Evolutionary conservation across 2,329 filamentous ascomycete species (phyloP), one percentile per base, ranked within the genome.

Genomic region (Calycina herbarum): DNA sequence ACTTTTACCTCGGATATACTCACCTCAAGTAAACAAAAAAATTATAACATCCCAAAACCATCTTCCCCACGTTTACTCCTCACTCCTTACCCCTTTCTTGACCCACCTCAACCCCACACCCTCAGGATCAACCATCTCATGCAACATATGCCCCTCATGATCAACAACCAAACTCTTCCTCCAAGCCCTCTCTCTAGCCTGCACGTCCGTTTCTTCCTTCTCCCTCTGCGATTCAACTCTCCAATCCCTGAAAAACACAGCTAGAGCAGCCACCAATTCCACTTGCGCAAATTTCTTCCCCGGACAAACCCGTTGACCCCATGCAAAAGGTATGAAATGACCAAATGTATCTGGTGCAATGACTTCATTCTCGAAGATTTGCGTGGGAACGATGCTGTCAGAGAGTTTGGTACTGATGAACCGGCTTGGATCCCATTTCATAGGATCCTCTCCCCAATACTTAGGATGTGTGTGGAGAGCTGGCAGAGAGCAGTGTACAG

Each of bases 231-330:
- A n/a, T 13, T 20, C 20, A 7, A 48, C n/a, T 48, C 42, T 48
- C 42, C 42, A 48, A 24, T n/a, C 17, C 17, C 20, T 48, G 27
- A 69, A 48, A 7, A 69, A 45, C 11, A 54, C 51, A 5, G 60
- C 64, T 31, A 69, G 42, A 0, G 59, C 64, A 10, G 67, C 66
- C 1, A 70, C 64, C 33, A 70, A 66, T 61, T 70, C 66, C 10
- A 70, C 69, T n/a, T 66, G 59, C 0, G 66, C 56, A 40, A 70
- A 70, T 38, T 67, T 71, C 40, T 65, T 68, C 4, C 66, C 68
- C 11, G 68, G 69, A 38, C 66, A 71, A 2, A 63, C 40, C 13
- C 69, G 35, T 5, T 61, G 54, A 48, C 64, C 68, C 27, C 61
- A 65, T 8, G 68, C 57, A 66, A 68, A 71, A 10, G 69, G 63